These are phyloP conservation scores for Neurospora sp. DNA, from an alignment of 495 filamentous ascomycete genomes.

Conservation along the genomic window DNA sequence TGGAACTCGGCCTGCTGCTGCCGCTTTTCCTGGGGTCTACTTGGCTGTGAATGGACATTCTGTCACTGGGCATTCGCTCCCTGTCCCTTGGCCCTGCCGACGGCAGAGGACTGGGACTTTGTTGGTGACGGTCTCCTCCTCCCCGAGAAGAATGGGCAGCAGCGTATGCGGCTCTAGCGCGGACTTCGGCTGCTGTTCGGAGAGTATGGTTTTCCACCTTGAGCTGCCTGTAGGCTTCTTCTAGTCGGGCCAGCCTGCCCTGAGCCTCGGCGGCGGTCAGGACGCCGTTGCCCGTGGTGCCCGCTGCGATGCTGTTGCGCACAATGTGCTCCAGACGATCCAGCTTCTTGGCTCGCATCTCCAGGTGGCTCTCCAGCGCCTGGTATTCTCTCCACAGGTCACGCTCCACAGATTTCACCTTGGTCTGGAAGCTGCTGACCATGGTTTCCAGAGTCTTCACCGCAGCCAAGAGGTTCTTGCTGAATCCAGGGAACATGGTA, in stretches of 20 bases:
- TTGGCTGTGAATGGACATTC: constrained; percentile 13
- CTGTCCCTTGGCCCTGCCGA: constrained; percentile 36
- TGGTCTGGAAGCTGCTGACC: constrained; percentile 67
- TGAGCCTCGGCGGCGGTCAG: constrained; percentile 29
- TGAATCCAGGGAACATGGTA: constrained; percentile 72
- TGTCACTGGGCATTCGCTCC: constrained; percentile 20
- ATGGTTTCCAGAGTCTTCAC: constrained; percentile 81
- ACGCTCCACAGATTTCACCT: constrained; percentile 74
- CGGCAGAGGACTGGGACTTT: constrained; percentile 40
- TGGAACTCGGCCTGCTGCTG: constrained; percentile 17
- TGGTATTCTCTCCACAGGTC: constrained; percentile 88
- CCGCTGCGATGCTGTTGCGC: constrained; percentile 38
- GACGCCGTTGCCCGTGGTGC: constrained; percentile 22
- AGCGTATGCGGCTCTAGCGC: constrained; percentile 25
- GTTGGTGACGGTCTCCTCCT: constrained; percentile 18
- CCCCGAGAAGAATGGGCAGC: constrained; percentile 10
- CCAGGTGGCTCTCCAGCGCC: constrained; percentile 68
- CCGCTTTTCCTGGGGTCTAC: constrained; percentile 26
- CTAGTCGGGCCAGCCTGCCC: constrained; percentile 57
- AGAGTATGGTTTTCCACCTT: constrained; percentile 75
- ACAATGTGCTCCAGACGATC: constrained; percentile 75
- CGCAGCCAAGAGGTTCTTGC: constrained; percentile 75
- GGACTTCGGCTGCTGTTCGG: constrained; percentile 42
- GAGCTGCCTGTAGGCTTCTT: constrained; percentile 69
- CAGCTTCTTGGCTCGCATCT: constrained; percentile 71